phyloP scores from a whole-genome alignment of 2,329 filamentous ascomycete species.

The Teratosphaeria epicoccoides region DNA sequence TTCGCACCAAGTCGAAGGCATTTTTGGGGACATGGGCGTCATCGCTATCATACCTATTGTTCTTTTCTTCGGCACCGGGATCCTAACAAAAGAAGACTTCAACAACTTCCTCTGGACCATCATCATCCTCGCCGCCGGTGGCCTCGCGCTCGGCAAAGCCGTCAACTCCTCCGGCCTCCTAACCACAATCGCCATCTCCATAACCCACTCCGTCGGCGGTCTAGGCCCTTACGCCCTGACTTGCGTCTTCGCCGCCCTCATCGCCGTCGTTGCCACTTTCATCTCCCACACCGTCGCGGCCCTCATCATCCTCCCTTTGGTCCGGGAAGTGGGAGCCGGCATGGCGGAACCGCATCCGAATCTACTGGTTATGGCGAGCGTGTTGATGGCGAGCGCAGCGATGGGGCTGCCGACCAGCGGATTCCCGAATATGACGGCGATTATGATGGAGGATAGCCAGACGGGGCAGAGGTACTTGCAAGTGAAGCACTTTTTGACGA shows the following conservation, averaged over 20 bases:
- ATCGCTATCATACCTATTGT: conserved; percentile 93
- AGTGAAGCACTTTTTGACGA: conserved; percentile 87
- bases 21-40: conserved; percentile 97
- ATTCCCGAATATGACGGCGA: conserved; percentile 99
- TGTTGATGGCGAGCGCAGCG: conserved; percentile 93
- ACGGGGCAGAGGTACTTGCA: conserved; percentile 85
- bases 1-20: conserved; percentile 71
- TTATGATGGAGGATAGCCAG: conserved; percentile 95
- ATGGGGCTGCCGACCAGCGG: conserved; percentile 95
- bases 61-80: conserved; percentile 91
- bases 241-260: conserved; percentile 72
- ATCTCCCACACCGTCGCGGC: conserved; percentile 97
- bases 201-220: conserved; percentile 62
- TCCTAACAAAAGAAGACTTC: conserved; percentile 96
- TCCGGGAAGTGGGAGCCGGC: conserved; percentile 68
- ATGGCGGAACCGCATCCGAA: conserved; percentile 93
- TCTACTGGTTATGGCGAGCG: conserved; percentile 85
- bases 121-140: conserved; percentile 92
- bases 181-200: conserved; percentile 71
- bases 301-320: conserved; percentile 84
- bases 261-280: conserved; percentile 89
- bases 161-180: conserved; percentile 88
- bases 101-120: conserved; percentile 99
- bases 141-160: conserved; percentile 82
- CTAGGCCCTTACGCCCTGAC: conserved; percentile 79